Base-by-base conservation (phyloP, 177 flowering plant species). In the Telopea speciosissima region DNA sequence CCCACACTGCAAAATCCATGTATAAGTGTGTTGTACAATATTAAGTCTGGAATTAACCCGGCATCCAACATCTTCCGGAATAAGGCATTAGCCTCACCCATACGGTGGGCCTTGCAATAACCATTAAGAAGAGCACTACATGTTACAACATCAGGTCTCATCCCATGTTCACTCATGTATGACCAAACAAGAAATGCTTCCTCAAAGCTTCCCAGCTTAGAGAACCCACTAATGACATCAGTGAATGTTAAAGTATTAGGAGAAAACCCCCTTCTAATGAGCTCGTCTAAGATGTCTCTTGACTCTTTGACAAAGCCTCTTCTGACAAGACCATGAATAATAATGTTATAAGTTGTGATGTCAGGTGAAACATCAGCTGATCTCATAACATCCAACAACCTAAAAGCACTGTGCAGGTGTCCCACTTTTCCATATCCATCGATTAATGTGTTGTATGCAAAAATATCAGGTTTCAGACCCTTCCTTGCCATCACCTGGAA, bases 61-160 rank as follows among this genome's bases (percentile, higher is more conserved):
- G 63, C 74, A 66, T 80, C 76, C 61, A 85, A 68, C 86, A 86
- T 76, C 75, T 28, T 76, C 33, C 23, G 72, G 70, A 86, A 86
- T 49, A 81, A 65, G 45, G 33, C 73, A 49, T 67, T 69, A 16
- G 85, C 88, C 72, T 85, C 85, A 21, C 78, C 86, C 82, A 82
- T 82, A 16, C 65, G 79, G 16, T 52, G 68, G 61, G 77, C 78
- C 65, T 73, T 82, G 68, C 87, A 85, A n/a, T 77, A 84, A 24
- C 85, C 85, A 80, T 76, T 72, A 56, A 86, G 83, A 70, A 86
- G 76, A 74, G 88, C 82, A 69, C 85, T 81, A 73, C 85, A 85
- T 36, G 84, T 81, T 25, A 85, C 75, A 25, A 83, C 81, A 81
- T 86, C 90, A 69, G 85, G 88, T 62, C 70, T 70, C 33, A 81